Base-by-base conservation (phyloP, 2,329 filamentous ascomycete species). In the Pseudocercospora fuligena region DNA sequence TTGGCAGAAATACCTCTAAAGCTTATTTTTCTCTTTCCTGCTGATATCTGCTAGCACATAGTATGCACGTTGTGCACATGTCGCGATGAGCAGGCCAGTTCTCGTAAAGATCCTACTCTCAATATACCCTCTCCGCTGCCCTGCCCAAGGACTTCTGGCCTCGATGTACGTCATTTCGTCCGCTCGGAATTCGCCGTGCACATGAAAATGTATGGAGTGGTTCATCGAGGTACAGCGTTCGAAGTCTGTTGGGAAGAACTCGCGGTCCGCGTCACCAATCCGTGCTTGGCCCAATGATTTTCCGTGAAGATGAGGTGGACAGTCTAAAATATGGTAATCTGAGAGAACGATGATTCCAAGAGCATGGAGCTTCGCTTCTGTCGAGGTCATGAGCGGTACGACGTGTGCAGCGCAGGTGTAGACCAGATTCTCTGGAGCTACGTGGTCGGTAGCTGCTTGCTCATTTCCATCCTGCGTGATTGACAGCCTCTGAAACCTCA, bases 141-240 rank as follows among this genome's bases (percentile, higher is more conserved):
- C 90, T 5, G 89, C 85, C 90, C 91, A 94, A 0, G 90, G 90
- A 66, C 87, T 91, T 77, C 89, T 86, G 86, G 91, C 91, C 80
- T 92, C 90, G 31, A 84, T 85, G 72, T 92, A 88, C 85, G 92
- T 89, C 90, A 90, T 92, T 78, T 92, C 81, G 63, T 84, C 82
- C 16, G 81, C 81, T 57, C 79, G 73, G 68, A 82, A 83, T 16
- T 72, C 76, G 12, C 78, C 74, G 23, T 80, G 81, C 57, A 79
- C 77, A 67, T 83, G 82, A 70, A 84, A 84, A 68, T 82, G 81
- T 31, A 84, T 83, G 29, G 80, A 80, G 65, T 93, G 91, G 76
- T 94, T 70, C 16, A 70, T 46, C 12, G 64, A 63, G 16, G 69
- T 70, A 25, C 62, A 54, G 2, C 53, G 36, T 14, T 67, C 49